Evolutionary conservation across 495 filamentous ascomycete genomes (phyloP), one percentile per base, ranked within the genome.

Genomic region (Talaromyces ruber): DNA sequence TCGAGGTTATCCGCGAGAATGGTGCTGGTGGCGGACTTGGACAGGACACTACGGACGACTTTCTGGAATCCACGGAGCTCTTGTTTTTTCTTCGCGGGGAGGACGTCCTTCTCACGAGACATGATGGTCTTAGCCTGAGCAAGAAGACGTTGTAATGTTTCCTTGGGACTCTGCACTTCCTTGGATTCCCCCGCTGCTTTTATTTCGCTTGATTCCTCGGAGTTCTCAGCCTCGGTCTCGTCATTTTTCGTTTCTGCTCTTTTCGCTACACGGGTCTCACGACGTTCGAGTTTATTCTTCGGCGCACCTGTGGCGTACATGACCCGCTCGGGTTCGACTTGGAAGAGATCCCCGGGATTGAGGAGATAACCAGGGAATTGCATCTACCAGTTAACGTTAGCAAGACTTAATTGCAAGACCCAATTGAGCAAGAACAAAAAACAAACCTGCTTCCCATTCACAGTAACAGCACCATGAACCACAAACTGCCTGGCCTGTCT

Each of bases 331-430:
- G 87, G 82, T 7, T 97, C 89, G 68, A 98, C 95, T 68, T 93
- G 90, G 82, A 98, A 98, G 81, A 98, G 88, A 70, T 98, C 94
- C 55, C 94, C 94, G 9, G 94, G 94, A 74, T 98, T 98, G 28
- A 98, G 87, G 68, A 92, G 88, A 76, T 98, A 98, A 64, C 91
- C 87, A 1, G 94, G 93, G 70, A 96, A 87, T 53, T 79, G 82
- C 90, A 98, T 96, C 94, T 97, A 67, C 28, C 6, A 63, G 37
- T 25, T 29, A 8, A 32, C n/a, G 37, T 58, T 39, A 63, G 47
- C 60, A 29, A n/a, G n/a, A n/a, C 57, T 18, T 21, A 6, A n/a
- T n/a, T n/a, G n/a, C n/a, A n/a, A 47, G 25, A 56, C 25, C 11
- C 54, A 22, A 9, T 28, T 54, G n/a, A 3, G 22, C 45, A 2